Evolutionary conservation across 2,329 filamentous ascomycete species (phyloP), one percentile per base, ranked within the genome.

Genomic region (Cladosporium sp.): DNA sequence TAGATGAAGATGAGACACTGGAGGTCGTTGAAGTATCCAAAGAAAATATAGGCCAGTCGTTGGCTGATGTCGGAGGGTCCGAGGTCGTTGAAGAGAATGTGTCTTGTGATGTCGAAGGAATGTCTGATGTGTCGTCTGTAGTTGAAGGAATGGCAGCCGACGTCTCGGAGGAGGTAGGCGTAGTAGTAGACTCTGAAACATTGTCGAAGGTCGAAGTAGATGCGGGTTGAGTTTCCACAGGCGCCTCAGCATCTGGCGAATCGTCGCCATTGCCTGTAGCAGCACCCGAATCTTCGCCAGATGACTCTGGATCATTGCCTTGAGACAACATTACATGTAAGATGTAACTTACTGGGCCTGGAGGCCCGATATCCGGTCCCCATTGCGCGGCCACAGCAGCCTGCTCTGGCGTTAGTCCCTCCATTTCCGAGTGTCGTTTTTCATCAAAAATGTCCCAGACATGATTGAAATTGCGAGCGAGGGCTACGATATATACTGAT

Each of bases 401-500:
- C 36, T 48, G 43, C 43, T 48, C 43, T 48, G 43, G 35, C 36
- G 43, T 48, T 40, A 48, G 43, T 48, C 43, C 43, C 43, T 48
- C 43, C 43, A 48, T 48, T 48, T 48, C 43, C 43, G 25, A 33
- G 25, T 48, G 43, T 48, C 43, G 35, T 39, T 48, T 48, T 30
- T 48, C 43, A 48, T 48, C 43, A 48, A 48, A 48, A 35, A 32
- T 48, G 36, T 48, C 35, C 43, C 36, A 48, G 43, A 48, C 43
- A 48, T 48, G 43, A 19, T 39, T 48, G 43, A 48, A 48, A 48
- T 48, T 48, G 43, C 43, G 22, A 35, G 18, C 43, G 43, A 33
- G 22, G 11, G 43, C 13, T 35, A n/a, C 35, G 36, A 48, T 48
- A 48, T 48, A 48, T 48, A 48, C 43, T 39, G 15, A 39, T 39